Evolutionary conservation across 495 filamentous ascomycete species (phyloP), one percentile per base, ranked within the genome.

Genomic region (Umbilicaria muhlenbergii): DNA sequence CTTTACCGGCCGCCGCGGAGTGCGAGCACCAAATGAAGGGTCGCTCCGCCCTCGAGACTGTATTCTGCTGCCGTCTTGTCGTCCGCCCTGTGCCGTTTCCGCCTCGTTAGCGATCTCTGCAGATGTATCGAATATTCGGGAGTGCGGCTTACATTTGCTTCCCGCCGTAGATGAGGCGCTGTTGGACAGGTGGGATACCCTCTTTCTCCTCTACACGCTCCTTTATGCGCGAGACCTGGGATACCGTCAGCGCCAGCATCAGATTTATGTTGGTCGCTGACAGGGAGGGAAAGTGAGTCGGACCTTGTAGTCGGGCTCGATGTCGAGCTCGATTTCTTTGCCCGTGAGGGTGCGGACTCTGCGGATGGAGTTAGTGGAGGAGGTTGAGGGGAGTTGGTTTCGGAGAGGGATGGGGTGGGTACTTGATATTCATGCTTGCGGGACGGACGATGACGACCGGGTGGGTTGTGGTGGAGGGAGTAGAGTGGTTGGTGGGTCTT

Each of bases 131-230:
- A 24, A 3, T n/a, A n/a, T n/a, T 5, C 11, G 31, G 8, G 32
- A 36, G 37, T 33, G 31, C 13, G 32, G 62, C 76, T 40, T 68
- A 95, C 91, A 98, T 94, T 58, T 98, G 91, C 65, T 98, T 98
- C 49, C 91, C 91, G 36, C 87, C 86, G 55, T 77, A 95, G 57
- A 98, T 98, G 40, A 98, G 66, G 32, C 92, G 79, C 67, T 98
- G 91, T 62, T 98, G 91, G 18, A 93, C 89, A 14, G 91, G 91
- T 24, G 91, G 91, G 58, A 98, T 96, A 19, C 91, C 91, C 61
- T 96, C 92, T 59, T 94, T 94, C 66, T 96, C 91, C 61, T 98
- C 91, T 32, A 98, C 91, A 48, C 85, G 84, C 68, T 96, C 92
- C 69, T 98, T 98, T 69, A 98, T 94, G 51, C 82, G 75, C 36